Evolutionary conservation across 345 rosid species (phyloP).

Genomic region (Pistacia atlantica): DNA sequence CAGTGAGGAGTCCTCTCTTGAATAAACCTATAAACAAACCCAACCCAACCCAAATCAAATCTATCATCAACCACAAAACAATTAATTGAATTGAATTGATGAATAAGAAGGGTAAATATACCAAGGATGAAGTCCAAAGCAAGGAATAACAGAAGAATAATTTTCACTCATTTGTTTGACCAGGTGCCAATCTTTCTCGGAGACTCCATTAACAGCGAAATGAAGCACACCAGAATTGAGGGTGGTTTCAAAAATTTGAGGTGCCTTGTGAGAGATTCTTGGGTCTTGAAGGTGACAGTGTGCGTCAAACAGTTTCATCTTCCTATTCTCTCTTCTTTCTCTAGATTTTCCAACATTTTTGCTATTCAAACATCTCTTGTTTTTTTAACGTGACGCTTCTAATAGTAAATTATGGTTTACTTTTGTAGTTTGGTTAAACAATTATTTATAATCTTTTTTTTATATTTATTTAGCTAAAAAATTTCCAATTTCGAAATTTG

Average conservation of each 20-base stretch:
- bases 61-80: too few species aligned
- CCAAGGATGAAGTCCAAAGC: constrained; percentile 97
- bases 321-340: too few species aligned
- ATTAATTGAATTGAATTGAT: too few species aligned
- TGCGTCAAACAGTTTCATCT: constrained; percentile 78
- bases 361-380: too few species aligned
- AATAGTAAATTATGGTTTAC: too few species aligned
- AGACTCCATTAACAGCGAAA: constrained; percentile 89
- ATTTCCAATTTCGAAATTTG: too few species aligned
- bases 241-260: constrained; percentile 63
- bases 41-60: background rate
- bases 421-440: too few species aligned
- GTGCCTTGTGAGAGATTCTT: constrained; percentile 60
- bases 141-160: constrained; percentile 77
- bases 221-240: constrained; percentile 54
- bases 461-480: too few species aligned
- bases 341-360: too few species aligned
- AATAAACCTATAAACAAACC: constrained; percentile 47
- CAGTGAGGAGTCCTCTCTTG: constrained; percentile 73
- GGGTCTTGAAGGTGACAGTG: constrained; percentile 99
- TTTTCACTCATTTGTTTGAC: constrained; percentile 70
- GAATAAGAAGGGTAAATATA: constrained; percentile 9
- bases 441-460: too few species aligned
- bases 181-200: constrained; percentile 85
- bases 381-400: too few species aligned